A percentile compares a stretch with the other conserved stretches of the same genome.
Conservation (phyloP, 2,329 filamentous ascomycete genomes). For the Fusarium chuoi region DNA sequence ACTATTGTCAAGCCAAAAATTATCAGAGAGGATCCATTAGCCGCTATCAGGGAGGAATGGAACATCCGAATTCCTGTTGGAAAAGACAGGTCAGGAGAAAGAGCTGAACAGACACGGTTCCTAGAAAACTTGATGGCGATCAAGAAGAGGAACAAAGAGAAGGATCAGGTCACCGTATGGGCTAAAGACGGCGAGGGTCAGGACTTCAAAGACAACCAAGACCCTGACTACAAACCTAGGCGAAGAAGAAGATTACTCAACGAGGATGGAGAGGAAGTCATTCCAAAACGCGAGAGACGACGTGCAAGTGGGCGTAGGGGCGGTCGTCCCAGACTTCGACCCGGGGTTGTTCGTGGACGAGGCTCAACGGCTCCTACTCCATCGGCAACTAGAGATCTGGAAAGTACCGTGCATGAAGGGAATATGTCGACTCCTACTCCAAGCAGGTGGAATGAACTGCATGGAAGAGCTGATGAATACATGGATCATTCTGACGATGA, state of each 20-base stretch:
- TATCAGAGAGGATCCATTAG: conserved; percentile 48
- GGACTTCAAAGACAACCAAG: conserved; percentile 54
- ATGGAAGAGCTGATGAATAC: conserved; percentile 39
- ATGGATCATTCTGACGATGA: conserved; percentile 43
- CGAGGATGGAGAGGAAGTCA: conserved; percentile 42
- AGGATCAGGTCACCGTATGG: conserved; percentile 71
- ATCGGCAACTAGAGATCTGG: conserved; percentile 23
- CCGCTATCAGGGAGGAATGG: conserved; percentile 55
- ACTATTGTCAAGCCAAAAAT: conserved; percentile 65
- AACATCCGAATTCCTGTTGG: conserved; percentile 58
- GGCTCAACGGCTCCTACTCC: conserved; percentile 1
- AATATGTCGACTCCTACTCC: conserved; percentile 51
- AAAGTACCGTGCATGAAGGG: conserved; percentile 18
- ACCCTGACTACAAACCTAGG: conserved; percentile 53
- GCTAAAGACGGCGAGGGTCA: conserved; percentile 57
- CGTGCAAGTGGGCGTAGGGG: conserved; percentile 31
- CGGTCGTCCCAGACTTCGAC: conserved; percentile 36
- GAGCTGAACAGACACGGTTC: conserved; percentile 65
- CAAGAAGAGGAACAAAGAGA: conserved; percentile 72
- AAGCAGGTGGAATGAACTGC: conserved; percentile 49
- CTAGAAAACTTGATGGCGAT: conserved; percentile 72
- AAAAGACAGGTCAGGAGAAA: conserved; percentile 59
- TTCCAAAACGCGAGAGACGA: conserved; percentile 32
- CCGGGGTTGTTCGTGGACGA: conserved; percentile 29
- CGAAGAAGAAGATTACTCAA: conserved; percentile 42